Conservation (phyloP, 2,329 filamentous ascomycete species). For the Sporothrix luriei region DNA sequence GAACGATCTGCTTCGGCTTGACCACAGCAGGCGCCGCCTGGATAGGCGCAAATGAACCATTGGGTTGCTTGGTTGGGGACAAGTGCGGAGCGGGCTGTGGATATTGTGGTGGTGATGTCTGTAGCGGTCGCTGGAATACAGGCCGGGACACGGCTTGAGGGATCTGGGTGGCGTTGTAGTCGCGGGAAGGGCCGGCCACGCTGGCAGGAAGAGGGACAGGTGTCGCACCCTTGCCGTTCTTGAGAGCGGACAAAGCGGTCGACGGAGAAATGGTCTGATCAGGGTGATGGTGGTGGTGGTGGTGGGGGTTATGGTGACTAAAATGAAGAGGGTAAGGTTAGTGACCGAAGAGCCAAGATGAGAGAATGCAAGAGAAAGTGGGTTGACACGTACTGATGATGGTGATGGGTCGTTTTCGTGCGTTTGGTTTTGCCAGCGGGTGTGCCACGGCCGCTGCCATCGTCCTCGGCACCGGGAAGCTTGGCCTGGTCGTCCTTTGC, state of each 20-base stretch:
- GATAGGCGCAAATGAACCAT: not conserved
- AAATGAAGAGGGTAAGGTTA: not conserved
- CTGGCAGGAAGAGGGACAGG: slow-evolving; percentile 51
- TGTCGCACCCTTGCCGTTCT: slow-evolving; percentile 53
- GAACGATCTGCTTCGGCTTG: slow-evolving; percentile 67
- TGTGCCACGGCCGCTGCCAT: slow-evolving; percentile 63
- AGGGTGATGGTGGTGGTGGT: slow-evolving; percentile 55
- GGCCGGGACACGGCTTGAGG: slow-evolving; percentile 51
- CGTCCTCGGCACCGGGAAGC: slow-evolving; percentile 71
- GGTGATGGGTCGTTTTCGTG: slow-evolving; percentile 65
- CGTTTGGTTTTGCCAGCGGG: slow-evolving; percentile 65
- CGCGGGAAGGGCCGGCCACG: slow-evolving; percentile 41
- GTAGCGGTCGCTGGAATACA: slow-evolving; percentile 21
- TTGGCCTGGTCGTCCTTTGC: slow-evolving; percentile 73
- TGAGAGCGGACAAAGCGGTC: slow-evolving; percentile 50
- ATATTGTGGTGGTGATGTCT: slow-evolving; percentile 19
- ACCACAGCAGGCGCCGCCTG: slow-evolving; percentile 12
- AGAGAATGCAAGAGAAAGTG: not conserved
- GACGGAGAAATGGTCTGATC: slow-evolving; percentile 51
- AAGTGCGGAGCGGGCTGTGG: slow-evolving; percentile 30
- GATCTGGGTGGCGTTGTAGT: slow-evolving; percentile 43
- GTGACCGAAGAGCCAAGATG: not conserved
- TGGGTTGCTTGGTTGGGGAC: not conserved
- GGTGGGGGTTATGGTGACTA: slow-evolving; percentile 58
- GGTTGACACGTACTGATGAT: slow-evolving; percentile 61